phyloP scores from a whole-genome alignment of 345 rosid species.

The Pistacia atlantica region DNA sequence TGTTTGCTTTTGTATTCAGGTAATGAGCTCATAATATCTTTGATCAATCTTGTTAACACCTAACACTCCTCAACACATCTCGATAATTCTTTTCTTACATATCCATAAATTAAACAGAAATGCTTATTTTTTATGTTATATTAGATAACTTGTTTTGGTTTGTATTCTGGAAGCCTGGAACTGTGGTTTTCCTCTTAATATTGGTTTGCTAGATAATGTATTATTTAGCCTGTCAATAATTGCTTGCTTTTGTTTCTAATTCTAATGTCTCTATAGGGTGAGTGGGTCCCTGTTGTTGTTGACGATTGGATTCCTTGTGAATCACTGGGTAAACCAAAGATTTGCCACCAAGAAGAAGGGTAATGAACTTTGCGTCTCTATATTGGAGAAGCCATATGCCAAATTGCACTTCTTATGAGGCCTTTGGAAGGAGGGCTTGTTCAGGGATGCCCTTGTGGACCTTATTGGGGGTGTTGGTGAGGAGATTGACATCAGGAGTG shows the following conservation, averaged over 20 bases:
- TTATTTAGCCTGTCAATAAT: constrained; percentile 6
- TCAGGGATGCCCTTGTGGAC: constrained; percentile 99
- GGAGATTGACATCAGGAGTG: constrained; percentile 99
- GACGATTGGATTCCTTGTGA: constrained; percentile 98
- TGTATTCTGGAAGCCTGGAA: background rate
- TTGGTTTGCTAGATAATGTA: background rate
- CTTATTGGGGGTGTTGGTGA: constrained; percentile 99
- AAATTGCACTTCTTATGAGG: constrained; percentile 97
- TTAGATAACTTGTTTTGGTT: constrained; percentile 3
- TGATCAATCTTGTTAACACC: constrained; percentile 2
- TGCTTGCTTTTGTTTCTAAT: constrained; percentile 11
- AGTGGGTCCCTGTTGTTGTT: constrained; percentile 99
- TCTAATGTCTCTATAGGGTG: constrained; percentile 60
- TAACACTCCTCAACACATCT: constrained; percentile 15
- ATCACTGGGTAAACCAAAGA: constrained; percentile 82
- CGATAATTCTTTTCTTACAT: constrained; percentile 10
- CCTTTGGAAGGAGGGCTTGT: constrained; percentile 99
- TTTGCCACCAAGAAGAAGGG: constrained; percentile 93
- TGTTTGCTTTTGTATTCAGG: constrained; percentile 99
- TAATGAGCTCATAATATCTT: constrained; percentile 32
- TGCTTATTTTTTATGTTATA: background rate
- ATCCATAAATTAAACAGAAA: background rate
- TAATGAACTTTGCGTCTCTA: constrained; percentile 95
- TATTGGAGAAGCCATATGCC: constrained; percentile 97
- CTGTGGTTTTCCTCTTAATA: background rate